Percentiles rank a stretch among this genome's conserved stretches.
Conservation (phyloP, 1,139 yeast species). For the Yamadazyma membranifaciens region DNA sequence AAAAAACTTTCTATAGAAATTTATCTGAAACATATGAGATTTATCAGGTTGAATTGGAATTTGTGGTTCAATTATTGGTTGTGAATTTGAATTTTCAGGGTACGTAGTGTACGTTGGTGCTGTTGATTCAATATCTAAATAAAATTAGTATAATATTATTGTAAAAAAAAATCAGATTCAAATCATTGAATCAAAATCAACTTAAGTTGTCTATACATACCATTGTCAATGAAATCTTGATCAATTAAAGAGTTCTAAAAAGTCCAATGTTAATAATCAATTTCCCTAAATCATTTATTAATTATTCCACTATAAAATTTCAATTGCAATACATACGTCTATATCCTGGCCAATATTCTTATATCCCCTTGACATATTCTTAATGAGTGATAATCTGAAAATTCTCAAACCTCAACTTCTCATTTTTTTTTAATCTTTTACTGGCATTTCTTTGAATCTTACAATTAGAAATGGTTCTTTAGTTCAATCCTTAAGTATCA, state of each 20-base stretch:
- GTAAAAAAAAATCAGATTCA: not conserved
- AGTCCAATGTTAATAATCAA: conserved; percentile 6
- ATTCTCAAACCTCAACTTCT: conserved; percentile 6
- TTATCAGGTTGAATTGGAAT: conserved; percentile 13
- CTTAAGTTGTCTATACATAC: conserved; percentile 3
- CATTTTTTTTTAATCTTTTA: conserved; percentile 10
- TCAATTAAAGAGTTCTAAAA: conserved; percentile 12
- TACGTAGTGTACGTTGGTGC: conserved; percentile 1
- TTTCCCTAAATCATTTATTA: not conserved
- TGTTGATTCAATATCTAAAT: not conserved
- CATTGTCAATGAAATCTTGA: conserved; percentile 15
- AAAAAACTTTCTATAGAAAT: conserved; percentile 57
- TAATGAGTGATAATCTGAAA: not conserved
- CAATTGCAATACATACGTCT: conserved; percentile 2
- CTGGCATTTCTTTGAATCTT: conserved; percentile 3
- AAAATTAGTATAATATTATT: not conserved
- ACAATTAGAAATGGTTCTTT: conserved; percentile 6
- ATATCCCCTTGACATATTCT: conserved; percentile 8
- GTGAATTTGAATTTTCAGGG: conserved; percentile 13
- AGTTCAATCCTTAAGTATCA: conserved; percentile 9
- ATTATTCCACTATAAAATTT: not conserved
- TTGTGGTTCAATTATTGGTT: conserved; percentile 20
- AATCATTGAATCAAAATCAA: not conserved
- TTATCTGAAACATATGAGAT: conserved; percentile 52
- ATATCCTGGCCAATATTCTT: conserved; percentile 10